Conservation (phyloP, 129 eudicot species). For the Pulicaria dysenterica region DNA sequence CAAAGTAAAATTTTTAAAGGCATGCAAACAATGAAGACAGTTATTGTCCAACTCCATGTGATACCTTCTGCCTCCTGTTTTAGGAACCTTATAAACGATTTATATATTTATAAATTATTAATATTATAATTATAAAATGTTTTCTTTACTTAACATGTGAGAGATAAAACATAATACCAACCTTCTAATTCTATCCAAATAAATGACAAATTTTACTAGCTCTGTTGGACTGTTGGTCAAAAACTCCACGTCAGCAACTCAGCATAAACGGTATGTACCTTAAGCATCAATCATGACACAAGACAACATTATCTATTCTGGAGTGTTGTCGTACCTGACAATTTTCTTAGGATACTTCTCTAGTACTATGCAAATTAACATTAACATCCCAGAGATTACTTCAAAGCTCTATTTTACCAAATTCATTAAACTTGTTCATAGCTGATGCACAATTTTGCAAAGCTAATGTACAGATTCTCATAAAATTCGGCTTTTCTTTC, state of each 20-base stretch:
- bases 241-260: background rate
- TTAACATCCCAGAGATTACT: background rate
- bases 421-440: background rate
- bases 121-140: background rate
- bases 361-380: background rate
- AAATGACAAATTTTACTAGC: background rate
- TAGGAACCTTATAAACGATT: background rate
- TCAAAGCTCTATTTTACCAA: background rate
- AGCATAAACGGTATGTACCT: conserved; percentile 11
- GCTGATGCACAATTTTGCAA: too few relatives aligned
- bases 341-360: conserved; percentile 11
- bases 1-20: background rate
- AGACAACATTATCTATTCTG: background rate
- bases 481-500: too few relatives aligned
- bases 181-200: too few relatives aligned
- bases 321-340: background rate
- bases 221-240: background rate
- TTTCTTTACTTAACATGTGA: background rate
- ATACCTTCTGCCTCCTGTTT: conserved; percentile 1
- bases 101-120: background rate
- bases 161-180: background rate
- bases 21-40: conserved; percentile 18
- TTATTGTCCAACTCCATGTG: conserved; percentile 28
- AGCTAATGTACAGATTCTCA: too few relatives aligned
- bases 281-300: background rate